Base-by-base conservation (phyloP, 1,284 basidiomycete genomes). In the Sanguinoderma infundibulare region DNA sequence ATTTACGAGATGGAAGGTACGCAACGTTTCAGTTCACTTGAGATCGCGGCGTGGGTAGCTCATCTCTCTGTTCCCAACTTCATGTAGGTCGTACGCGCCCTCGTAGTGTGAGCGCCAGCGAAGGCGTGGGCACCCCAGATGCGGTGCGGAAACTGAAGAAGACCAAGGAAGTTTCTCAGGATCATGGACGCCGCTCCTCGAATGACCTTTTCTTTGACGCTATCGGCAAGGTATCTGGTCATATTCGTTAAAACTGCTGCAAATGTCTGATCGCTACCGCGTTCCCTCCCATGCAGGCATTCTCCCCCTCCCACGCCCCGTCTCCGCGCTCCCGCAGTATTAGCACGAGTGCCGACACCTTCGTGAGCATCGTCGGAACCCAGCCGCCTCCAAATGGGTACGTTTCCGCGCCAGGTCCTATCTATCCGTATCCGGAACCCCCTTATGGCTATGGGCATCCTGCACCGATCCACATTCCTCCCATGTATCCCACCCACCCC, bases 111-210 rank as follows among this genome's bases (percentile, higher is more conserved):
- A 73, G 72, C 52, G 68, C 68, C 14, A 70, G 71, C 35, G 71
- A 72, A 42, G 68, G 66, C 62, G 62, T 67, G 65, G 68, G 67
- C 38, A 62, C 64, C 28, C 67, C 65, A 22, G 69, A 72, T 59
- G 64, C 65, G 14, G 65, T 67, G 36, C 55, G 65, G 35, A 60
- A 62, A 49, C 55, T 64, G 10, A 57, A 63, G 50, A 63, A 62
- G 39, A 63, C 60, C 6, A 60, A 70, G 28, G 79, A 80, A 70
- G 71, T 73, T 67, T 62, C 65, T 28, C 61, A 61, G 51, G 67
- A 69, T 54, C 67, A 70, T 39, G 63, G 67, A 32, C 62, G 68
- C 50, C 67, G 66, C 32, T 60, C 58, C 50, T 69, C 68, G 35
- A 70, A 71, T 39, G 64, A 69, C 50, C 61, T 72, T 26, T 72